Evolutionary conservation across 768 basidiomycete genomes (phyloP).

Genomic region (Mycena crocata): DNA sequence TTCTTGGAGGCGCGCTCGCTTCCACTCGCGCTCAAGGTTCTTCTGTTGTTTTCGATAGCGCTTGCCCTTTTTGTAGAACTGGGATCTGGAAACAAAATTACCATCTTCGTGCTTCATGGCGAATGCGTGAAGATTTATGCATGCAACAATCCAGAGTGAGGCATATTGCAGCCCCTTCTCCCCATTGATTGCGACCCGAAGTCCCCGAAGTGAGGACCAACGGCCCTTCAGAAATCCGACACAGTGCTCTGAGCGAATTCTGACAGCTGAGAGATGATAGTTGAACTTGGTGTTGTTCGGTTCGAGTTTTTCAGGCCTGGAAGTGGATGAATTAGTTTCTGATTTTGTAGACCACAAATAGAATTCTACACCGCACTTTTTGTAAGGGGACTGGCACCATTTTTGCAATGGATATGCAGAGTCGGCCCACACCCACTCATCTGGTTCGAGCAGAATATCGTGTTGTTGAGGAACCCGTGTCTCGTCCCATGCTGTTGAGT

Average conservation of each 20-base stretch:
- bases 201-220: conserved; percentile 40
- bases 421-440: conserved; percentile 47
- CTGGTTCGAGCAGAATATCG: conserved; percentile 24
- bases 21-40: neutral
- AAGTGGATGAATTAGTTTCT: neutral
- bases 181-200: conserved; percentile 39
- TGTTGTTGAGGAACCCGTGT: conserved; percentile 40
- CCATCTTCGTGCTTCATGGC: conserved; percentile 38
- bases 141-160: conserved; percentile 43
- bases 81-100: neutral
- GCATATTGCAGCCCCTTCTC: conserved; percentile 31
- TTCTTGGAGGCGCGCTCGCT: neutral
- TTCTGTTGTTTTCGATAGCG: neutral
- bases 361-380: conserved; percentile 29
- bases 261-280: conserved; percentile 41
- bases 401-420: conserved; percentile 43
- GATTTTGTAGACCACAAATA: neutral
- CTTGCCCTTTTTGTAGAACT: conserved; percentile 2
- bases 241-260: conserved; percentile 43
- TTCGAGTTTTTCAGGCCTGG: neutral
- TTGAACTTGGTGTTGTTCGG: conserved; percentile 37
- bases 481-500: conserved; percentile 45
- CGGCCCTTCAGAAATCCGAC: conserved; percentile 46
- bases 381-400: conserved; percentile 40
- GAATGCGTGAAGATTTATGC: conserved; percentile 46